Percentiles rank a stretch among this genome's conserved stretches.
These are phyloP conservation scores for Elaphomyces granulatus DNA, from an alignment of 495 filamentous ascomycete species.

Conservation along the genomic window DNA sequence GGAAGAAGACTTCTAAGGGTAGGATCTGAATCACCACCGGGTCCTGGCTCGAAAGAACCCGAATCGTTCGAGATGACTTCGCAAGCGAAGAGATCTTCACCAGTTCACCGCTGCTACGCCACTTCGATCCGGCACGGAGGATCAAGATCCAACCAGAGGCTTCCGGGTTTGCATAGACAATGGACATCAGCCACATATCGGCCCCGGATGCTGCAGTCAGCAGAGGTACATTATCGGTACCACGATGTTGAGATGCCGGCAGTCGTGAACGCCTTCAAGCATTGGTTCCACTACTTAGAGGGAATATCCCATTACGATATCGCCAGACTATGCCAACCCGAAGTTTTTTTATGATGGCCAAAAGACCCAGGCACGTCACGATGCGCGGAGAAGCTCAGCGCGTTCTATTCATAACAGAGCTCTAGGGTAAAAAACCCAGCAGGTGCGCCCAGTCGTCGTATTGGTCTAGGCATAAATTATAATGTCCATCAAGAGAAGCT, in stretches of 20 bases:
- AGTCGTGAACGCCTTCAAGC: background rate
- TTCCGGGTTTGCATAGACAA: background rate
- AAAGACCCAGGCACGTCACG: background rate
- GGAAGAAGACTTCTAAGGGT: background rate
- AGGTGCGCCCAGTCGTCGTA: background rate
- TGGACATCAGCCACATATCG: background rate
- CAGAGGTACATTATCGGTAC: too few species aligned
- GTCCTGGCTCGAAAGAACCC: background rate
- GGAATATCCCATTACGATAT: background rate
- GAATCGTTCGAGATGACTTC: background rate
- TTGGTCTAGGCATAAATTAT: too few species aligned
- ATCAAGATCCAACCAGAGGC: background rate
- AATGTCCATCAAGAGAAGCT: background rate
- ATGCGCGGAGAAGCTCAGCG: background rate
- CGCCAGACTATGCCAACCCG: background rate
- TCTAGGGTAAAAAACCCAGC: background rate
- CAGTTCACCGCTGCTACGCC: background rate
- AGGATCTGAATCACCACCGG: background rate
- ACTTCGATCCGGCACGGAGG: background rate
- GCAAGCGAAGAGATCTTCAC: background rate
- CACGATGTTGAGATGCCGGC: background rate
- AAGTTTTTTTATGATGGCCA: background rate
- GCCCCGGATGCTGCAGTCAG: background rate
- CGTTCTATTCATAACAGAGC: background rate
- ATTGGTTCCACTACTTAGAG: background rate